Percentiles rank a stretch among this genome's conserved stretches.
These are phyloP conservation scores for Epichloe hybrida DNA, from an alignment of 2,329 filamentous ascomycete genomes.

Conservation along the genomic window DNA sequence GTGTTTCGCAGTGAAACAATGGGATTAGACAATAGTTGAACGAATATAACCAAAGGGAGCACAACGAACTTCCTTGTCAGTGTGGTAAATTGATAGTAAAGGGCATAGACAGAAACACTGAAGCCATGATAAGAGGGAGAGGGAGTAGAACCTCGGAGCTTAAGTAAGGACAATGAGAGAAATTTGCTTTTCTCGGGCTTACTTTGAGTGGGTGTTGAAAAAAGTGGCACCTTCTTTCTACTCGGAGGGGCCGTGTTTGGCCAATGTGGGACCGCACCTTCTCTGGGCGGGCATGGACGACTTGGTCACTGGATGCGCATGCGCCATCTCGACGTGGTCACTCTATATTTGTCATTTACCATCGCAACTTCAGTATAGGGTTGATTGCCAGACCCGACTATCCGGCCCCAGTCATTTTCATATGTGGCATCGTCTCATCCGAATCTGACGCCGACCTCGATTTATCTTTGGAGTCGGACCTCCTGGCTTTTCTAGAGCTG, in stretches of 20 bases:
- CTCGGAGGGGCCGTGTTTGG: not conserved
- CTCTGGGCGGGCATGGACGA: not conserved
- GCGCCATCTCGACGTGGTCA: slow-evolving; percentile 4
- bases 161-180: not conserved
- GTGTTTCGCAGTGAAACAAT: not conserved
- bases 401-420: not conserved
- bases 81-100: no score
- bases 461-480: not conserved
- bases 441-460: not conserved
- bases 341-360: not conserved
- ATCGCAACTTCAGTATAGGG: not conserved
- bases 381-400: not conserved
- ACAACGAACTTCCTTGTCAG: not conserved
- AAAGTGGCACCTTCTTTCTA: not conserved
- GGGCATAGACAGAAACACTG: not conserved
- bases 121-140: not conserved
- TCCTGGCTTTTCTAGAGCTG: not conserved
- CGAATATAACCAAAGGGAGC: not conserved
- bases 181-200: not conserved
- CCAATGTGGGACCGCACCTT: not conserved
- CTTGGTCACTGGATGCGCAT: not conserved
- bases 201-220: not conserved
- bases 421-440: not conserved
- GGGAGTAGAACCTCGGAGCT: slow-evolving; percentile 6
- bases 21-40: not conserved